A percentile compares a stretch with the other conserved stretches of the same genome.
Conservation (phyloP, 176 grass and related monocot species). For the Saccharum spontaneum region DNA sequence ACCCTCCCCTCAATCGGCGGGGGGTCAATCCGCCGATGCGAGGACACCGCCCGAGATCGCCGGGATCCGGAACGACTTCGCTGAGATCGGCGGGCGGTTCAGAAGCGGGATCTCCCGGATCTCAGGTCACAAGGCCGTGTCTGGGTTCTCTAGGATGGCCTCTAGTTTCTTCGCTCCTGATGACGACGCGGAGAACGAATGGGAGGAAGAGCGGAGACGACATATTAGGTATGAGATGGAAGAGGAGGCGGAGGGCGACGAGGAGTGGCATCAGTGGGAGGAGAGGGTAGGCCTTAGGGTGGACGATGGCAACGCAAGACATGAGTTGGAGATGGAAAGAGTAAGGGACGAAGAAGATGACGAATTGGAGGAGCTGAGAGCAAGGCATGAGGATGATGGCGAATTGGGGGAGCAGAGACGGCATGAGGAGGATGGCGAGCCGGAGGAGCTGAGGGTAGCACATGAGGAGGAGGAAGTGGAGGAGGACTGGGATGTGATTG, state of each 20-base stretch:
- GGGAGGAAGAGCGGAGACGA: constrained; percentile 17
- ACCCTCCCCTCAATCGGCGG: constrained; percentile 20
- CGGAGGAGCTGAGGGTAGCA: constrained; percentile 4
- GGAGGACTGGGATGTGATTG: constrained; percentile 57
- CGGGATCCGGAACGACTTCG: constrained; percentile 61
- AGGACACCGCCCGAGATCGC: constrained; percentile 45
- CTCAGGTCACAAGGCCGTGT: constrained; percentile 63
- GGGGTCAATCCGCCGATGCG: neutral
- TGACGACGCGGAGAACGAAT: constrained; percentile 43
- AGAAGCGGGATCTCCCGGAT: constrained; percentile 66
- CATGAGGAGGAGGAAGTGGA: constrained; percentile 19
- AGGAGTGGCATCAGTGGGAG: constrained; percentile 29
- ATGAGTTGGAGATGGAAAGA: neutral
- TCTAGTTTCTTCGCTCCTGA: constrained; percentile 76
- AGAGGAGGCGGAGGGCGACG: neutral
- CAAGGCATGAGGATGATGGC: neutral
- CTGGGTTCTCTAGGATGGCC: constrained; percentile 75
- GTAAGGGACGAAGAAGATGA: neutral
- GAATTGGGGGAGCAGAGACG: neutral
- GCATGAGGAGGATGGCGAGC: constrained; percentile 13
- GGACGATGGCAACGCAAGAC: neutral
- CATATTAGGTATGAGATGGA: neutral
- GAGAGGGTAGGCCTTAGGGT: constrained; percentile 1
- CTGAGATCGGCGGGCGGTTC: constrained; percentile 62
- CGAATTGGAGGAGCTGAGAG: neutral